Evolutionary conservation across 2,329 filamentous ascomycete species (phyloP).

Genomic region (Aspergillus jensenii): DNA sequence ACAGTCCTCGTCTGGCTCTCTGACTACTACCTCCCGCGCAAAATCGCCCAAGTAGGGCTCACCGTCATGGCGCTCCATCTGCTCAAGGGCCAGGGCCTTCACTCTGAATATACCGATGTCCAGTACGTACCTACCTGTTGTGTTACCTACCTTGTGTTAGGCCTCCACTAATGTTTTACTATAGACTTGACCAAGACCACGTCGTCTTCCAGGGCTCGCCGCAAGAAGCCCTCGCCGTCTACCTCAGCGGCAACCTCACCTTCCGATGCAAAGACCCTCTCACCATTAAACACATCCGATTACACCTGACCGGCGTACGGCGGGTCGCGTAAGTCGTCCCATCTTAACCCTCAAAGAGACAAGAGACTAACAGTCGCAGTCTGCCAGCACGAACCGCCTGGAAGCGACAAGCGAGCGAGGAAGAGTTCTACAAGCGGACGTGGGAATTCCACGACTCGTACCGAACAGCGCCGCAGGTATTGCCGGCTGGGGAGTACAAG

Average conservation of each 20-base stretch:
- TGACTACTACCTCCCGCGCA: no score
- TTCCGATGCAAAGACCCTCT: not conserved
- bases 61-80: no score
- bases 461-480: not conserved
- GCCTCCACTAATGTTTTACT: not conserved
- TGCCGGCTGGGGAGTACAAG: not conserved
- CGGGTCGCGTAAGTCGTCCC: not conserved
- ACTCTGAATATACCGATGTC: not conserved
- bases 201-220: not conserved
- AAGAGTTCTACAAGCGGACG: not conserved
- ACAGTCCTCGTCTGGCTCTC: no score
- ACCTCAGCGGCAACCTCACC: constrained; percentile 1
- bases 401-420: not conserved
- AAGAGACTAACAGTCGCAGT: not conserved
- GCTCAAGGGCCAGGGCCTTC: not conserved
- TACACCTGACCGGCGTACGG: not conserved
- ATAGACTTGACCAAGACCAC: not conserved
- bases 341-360: no score
- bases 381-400: not conserved
- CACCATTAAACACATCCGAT: not conserved
- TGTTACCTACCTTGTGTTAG: no score
- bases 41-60: no score
- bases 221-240: not conserved
- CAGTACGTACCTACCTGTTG: not conserved
- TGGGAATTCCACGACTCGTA: not conserved